A percentile compares a stretch with the other conserved stretches of the same genome.
Conservation (phyloP, 169 alveolate species). For the Plasmodium vinckei region DNA sequence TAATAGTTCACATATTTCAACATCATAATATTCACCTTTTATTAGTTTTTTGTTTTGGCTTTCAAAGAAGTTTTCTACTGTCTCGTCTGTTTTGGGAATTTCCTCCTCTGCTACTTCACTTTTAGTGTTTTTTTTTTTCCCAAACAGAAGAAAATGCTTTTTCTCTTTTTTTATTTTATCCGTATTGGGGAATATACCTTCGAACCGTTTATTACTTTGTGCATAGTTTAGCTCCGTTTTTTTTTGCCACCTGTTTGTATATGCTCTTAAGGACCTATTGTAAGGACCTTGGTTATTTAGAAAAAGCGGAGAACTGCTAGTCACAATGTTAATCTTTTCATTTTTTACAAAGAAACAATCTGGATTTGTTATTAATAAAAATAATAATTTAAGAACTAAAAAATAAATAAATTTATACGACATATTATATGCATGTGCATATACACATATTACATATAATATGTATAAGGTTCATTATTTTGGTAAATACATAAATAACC, state of each 20-base stretch:
- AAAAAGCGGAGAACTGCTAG: conserved; percentile 24
- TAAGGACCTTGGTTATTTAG: conserved; percentile 1
- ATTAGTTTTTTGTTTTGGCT: conserved; percentile 15
- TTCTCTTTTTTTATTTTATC: not conserved
- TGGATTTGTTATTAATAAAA: conserved; percentile 3
- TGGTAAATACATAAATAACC: not conserved
- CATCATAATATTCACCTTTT: conserved; percentile 61
- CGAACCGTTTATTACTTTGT: too few species aligned
- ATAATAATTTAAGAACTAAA: conserved; percentile 16
- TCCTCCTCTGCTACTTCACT: not conserved
- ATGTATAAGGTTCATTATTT: too few species aligned
- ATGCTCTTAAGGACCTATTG: too few species aligned
- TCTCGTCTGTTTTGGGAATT: not conserved
- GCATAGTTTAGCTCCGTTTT: too few species aligned
- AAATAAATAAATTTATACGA: conserved; percentile 39
- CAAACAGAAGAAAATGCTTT: not conserved
- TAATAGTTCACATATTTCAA: conserved; percentile 76
- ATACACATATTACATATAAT: not conserved
- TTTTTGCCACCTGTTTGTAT: too few species aligned
- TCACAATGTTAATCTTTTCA: conserved; percentile 5
- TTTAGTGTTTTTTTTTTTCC: not conserved
- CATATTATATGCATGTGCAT: conserved; percentile 28
- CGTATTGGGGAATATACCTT: too few species aligned
- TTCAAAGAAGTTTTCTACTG: not conserved
- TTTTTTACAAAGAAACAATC: conserved; percentile 36